Base-by-base conservation (phyloP, 768 basidiomycete species). In the Macrolepiota albuminosa region DNA sequence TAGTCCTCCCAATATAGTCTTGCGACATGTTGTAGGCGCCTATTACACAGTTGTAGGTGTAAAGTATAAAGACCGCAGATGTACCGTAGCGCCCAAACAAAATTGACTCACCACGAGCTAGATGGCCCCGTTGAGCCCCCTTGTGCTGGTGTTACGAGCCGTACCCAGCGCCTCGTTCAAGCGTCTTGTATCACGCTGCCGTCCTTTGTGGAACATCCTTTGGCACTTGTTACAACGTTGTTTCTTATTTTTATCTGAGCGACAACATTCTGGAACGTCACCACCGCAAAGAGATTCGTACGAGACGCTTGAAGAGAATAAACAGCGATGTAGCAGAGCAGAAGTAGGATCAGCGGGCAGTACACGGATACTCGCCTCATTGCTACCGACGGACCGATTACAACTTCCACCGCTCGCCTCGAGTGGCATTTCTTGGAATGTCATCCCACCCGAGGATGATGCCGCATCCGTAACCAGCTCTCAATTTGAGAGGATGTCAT, bases 371-470 rank as follows among this genome's bases (percentile, higher is more conserved):
- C n/a, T 21, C 33, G 10, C 54, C 9, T 49, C 46, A 33, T 49
- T 26, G n/a, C 2, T 43, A 43, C 43, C 54, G 6, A 21, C 14
- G 31, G 4, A 13, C 42, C 13, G 33, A 16, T n/a, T 31, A 33
- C 29, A 42, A 24, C 33, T n/a, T 4, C 18, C 11, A 56, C 48
- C 39, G 29, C 31, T 48, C 37, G 11, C 56, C 3, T 54, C 51
- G 2, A 50, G 31, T 18, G 47, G 43, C 18, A 46, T 54, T 13
- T 39, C 56, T 5, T 13, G 58, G n/a, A 31, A 55, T 31, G 26
- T 60, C 11, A 33, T 60, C 8, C 59, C 55, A 3, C 62, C 59
- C 16, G 59, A 36, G 11, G 58, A 45, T 16, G 47, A 33, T 58
- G 24, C 6, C 29, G n/a, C 18, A 46, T 50, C 58, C 26, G 24